Base-by-base conservation (phyloP, 2,329 filamentous ascomycete species). In the Trichoderma sp. region DNA sequence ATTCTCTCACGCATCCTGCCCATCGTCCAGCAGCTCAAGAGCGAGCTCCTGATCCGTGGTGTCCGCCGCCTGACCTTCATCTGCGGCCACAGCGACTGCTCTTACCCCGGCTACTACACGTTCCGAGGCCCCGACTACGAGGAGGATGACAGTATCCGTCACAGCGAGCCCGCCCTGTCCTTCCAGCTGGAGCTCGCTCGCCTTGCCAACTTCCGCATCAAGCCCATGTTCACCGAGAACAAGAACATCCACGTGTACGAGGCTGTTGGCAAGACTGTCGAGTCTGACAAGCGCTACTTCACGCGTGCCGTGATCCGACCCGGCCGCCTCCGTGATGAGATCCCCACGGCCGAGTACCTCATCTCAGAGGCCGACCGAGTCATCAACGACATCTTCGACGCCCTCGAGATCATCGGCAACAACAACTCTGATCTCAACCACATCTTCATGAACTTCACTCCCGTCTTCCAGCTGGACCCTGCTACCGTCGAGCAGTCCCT, bases 371-470 rank as follows among this genome's bases (percentile, higher is more conserved):
- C 94, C 45, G 94, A 99, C 75, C 90, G 95, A 69, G 85, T 98
- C 72, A 93, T 99, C 86, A 98, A 92, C 76, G 95, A 99, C 76
- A 98, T 99, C 74, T 88, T 98, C 60, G 95, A 99, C 75, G 95
- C 95, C 51, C 84, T 99, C 66, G 95, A 99, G 84, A 97, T 99
- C 72, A 96, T 97, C 75, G 95, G 95, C 75, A 97, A 97, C 85
- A 98, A 97, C 83, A 96, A 96, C 82, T 97, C 95, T 59, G 95
- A 99, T 83, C 85, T 99, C 75, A 99, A 99, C 84, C 95, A 99
- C 82, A 95, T 99, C 85, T 99, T 99, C 83, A 95, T 99, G 85
- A 98, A 99, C 86, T 99, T 99, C 82, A 95, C 92, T 0, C 92
- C 93, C 10, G 91, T 97, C 66, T 98, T 99, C 88, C 92, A 93